Percentiles rank a stretch among this genome's conserved stretches.
phyloP scores from a whole-genome alignment of 768 basidiomycete genomes.

The Agrocybe pediades region DNA sequence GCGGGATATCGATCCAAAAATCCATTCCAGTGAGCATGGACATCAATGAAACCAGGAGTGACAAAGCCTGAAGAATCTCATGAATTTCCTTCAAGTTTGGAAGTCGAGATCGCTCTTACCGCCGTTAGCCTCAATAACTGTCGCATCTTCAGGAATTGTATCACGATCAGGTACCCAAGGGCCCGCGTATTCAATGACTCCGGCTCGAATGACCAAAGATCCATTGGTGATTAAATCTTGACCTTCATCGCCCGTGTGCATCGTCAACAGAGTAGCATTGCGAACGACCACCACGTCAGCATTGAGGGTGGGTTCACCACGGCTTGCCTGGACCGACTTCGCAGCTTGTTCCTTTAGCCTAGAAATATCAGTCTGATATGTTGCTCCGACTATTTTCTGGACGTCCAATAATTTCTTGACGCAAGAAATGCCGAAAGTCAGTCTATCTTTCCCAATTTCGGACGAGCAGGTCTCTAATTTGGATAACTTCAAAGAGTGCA shows the following conservation, averaged over 20 bases:
- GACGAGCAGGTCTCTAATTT: slow-evolving; percentile 50
- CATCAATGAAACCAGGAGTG: slow-evolving; percentile 74
- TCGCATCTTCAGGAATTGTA: slow-evolving; percentile 37
- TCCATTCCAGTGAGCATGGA: slow-evolving; percentile 75
- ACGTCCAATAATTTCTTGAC: slow-evolving; percentile 56
- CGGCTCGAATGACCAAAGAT: slow-evolving; percentile 53
- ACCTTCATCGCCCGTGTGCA: slow-evolving; percentile 54
- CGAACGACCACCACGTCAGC: slow-evolving; percentile 55
- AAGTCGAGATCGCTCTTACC: slow-evolving; percentile 49
- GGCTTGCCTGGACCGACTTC: slow-evolving; percentile 12
- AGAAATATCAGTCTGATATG: slow-evolving; percentile 61
- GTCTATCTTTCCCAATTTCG: slow-evolving; percentile 47
- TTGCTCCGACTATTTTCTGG: slow-evolving; percentile 54
- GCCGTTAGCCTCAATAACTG: slow-evolving; percentile 59
- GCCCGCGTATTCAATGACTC: slow-evolving; percentile 57
- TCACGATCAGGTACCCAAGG: slow-evolving; percentile 26
- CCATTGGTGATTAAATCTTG: slow-evolving; percentile 56
- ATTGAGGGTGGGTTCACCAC: slow-evolving; percentile 19
- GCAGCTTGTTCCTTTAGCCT: slow-evolving; percentile 58
- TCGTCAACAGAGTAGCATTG: slow-evolving; percentile 73
- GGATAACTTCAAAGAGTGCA: slow-evolving; percentile 63
- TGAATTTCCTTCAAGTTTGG: no score
- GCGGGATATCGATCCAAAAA: slow-evolving; percentile 55
- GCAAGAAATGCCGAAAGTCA: slow-evolving; percentile 65
- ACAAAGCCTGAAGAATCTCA: slow-evolving; percentile 51